A percentile compares a stretch with the other conserved stretches of the same genome.
These are phyloP conservation scores for Venturia asperata DNA, from an alignment of 2,329 filamentous ascomycete species.

Conservation along the genomic window DNA sequence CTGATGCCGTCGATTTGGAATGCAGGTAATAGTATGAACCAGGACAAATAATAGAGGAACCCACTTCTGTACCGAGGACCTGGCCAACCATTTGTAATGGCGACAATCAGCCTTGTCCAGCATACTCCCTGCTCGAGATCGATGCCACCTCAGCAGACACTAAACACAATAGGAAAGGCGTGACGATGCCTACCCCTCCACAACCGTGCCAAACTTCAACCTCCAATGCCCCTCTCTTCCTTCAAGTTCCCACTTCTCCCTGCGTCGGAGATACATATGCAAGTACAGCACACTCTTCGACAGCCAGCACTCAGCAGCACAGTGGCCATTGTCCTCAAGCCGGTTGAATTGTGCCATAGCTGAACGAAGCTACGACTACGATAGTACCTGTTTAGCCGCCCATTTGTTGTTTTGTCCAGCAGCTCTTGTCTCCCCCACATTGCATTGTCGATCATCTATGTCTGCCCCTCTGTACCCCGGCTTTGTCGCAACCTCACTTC, in stretches of 20 bases:
- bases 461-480: background rate
- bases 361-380: background rate
- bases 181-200: background rate
- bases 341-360: background rate
- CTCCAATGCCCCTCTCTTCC: background rate
- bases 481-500: background rate
- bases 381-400: background rate
- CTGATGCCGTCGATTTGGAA: too few species aligned
- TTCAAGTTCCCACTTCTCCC: background rate
- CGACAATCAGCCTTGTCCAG: slow-evolving; percentile 2
- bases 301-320: background rate
- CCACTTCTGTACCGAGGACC: background rate
- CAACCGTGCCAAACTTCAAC: background rate
- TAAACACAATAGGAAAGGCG: background rate
- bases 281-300: background rate
- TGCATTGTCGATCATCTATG: background rate
- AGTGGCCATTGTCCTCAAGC: background rate
- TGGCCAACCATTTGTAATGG: background rate
- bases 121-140: background rate
- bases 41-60: too few species aligned
- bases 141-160: background rate
- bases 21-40: too few species aligned
- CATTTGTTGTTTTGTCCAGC: background rate
- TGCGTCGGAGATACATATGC: slow-evolving; percentile 4
- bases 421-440: background rate